Conservation (phyloP, 176 grass and related monocot species). For the Dendrocalamus sinicus region DNA sequence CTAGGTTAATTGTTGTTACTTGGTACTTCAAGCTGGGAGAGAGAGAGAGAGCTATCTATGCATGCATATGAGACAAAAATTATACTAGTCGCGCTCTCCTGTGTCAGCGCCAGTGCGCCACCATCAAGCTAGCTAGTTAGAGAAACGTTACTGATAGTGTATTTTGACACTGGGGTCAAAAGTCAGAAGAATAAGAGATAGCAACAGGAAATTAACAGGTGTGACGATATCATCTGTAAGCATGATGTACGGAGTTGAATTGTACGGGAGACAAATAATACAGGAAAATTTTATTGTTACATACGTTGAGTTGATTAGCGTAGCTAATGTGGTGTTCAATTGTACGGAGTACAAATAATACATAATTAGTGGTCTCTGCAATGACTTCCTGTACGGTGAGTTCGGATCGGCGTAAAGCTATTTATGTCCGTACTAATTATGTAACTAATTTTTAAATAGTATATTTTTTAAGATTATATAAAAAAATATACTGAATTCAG, state of each 20-base stretch:
- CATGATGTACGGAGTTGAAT: conserved; percentile 23
- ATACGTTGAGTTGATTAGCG: not conserved
- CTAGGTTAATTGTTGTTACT: not conserved
- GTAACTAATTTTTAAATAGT: too few species aligned
- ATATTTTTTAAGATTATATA: too few species aligned
- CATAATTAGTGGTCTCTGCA: too few species aligned
- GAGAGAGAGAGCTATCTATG: not conserved
- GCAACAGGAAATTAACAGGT: conserved; percentile 30
- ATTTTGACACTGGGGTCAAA: conserved; percentile 28
- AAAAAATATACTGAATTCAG: too few species aligned
- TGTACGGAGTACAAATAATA: too few species aligned
- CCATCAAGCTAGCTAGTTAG: not conserved
- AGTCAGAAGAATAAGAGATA: conserved; percentile 27
- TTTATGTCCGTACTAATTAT: too few species aligned
- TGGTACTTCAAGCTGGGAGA: conserved; percentile 3
- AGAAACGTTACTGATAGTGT: not conserved
- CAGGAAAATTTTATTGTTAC: not conserved
- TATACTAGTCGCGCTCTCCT: not conserved
- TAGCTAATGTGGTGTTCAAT: not conserved
- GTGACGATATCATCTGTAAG: conserved; percentile 16
- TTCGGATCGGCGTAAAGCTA: too few species aligned
- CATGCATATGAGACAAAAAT: not conserved
- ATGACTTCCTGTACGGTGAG: too few species aligned
- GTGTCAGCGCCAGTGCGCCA: not conserved
- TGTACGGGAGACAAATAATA: too few species aligned